These are phyloP conservation scores for Coemansia sp. DNA, from an alignment of 192 early-diverging fungal species.

Conservation along the genomic window DNA sequence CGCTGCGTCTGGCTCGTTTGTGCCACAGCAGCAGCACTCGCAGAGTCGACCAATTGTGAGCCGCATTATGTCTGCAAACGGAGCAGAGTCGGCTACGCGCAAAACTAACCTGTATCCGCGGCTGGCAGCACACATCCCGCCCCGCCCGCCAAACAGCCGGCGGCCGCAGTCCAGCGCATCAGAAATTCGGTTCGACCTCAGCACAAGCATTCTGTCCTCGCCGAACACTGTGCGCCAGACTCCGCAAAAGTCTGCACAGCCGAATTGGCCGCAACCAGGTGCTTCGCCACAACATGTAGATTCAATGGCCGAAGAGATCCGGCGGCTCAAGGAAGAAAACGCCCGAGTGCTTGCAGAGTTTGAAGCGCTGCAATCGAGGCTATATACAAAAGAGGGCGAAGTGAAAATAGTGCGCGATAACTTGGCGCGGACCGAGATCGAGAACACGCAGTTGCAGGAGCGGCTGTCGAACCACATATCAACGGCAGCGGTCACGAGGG, in stretches of 20 bases:
- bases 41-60: neutral
- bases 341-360: slow-evolving; percentile 20
- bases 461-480: slow-evolving; percentile 39
- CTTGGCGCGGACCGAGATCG: slow-evolving; percentile 49
- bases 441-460: slow-evolving; percentile 53
- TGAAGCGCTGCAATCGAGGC: slow-evolving; percentile 31
- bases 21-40: neutral
- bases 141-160: slow-evolving; percentile 3
- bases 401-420: slow-evolving; percentile 51
- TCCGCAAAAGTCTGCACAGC: neutral
- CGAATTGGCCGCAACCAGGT: neutral
- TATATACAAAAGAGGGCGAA: slow-evolving; percentile 52
- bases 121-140: slow-evolving; percentile 39
- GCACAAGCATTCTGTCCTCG: slow-evolving; percentile 12
- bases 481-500: slow-evolving; percentile 1
- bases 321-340: slow-evolving; percentile 35
- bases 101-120: slow-evolving; percentile 42
- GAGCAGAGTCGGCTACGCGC: slow-evolving; percentile 2
- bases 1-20: slow-evolving; percentile 1
- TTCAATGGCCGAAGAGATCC: slow-evolving; percentile 21
- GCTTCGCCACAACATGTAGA: slow-evolving; percentile 1
- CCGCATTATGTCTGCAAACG: slow-evolving; percentile 3
- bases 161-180: slow-evolving; percentile 2
- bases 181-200: slow-evolving; percentile 12
- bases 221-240: neutral